Conservation (phyloP, 208 protist species). For the Strigomonas culicis region DNA sequence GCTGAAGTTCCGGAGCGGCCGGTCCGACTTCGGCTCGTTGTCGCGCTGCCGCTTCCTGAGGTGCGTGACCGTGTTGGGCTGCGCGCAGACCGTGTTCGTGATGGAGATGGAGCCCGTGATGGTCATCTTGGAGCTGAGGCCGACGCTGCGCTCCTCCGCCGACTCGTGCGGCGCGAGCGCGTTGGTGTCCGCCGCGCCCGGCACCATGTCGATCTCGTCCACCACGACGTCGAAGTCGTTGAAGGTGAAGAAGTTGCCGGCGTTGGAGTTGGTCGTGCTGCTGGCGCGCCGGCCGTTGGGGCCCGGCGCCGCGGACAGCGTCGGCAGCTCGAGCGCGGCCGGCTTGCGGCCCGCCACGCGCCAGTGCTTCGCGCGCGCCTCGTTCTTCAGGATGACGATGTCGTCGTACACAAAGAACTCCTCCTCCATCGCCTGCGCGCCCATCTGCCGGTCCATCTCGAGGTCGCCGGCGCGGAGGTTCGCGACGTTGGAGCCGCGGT, state of each 20-base stretch:
- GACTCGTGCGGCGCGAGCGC: constrained; percentile 8
- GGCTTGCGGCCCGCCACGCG: constrained; percentile 58
- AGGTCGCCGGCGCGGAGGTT: constrained; percentile 34
- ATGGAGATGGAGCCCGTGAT: constrained; percentile 20
- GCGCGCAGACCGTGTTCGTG: constrained; percentile 23
- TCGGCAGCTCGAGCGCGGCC: constrained; percentile 4
- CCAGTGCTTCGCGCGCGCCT: constrained; percentile 70
- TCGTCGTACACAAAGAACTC: constrained; percentile 87
- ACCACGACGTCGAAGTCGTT: constrained; percentile 83
- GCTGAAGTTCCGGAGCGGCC: constrained; percentile 33
- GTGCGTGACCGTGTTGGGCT: constrained; percentile 31
- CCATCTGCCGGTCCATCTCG: constrained; percentile 72
- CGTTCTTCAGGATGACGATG: constrained; percentile 71
- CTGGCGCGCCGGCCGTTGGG: constrained; percentile 1
- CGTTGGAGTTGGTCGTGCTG: constrained; percentile 1
- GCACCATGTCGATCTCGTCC: constrained; percentile 65
- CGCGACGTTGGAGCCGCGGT: constrained; percentile 9
- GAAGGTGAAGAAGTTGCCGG: constrained; percentile 57
- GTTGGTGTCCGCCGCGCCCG: neutral
- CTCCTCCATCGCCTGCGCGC: constrained; percentile 46
- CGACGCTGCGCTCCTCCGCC: neutral
- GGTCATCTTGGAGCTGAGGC: neutral
- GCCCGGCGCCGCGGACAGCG: neutral
- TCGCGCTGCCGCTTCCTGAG: constrained; percentile 8
- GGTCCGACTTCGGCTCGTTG: constrained; percentile 9